Evolutionary conservation across 768 basidiomycete species (phyloP).

Genomic region (Lentinula guzmanii): DNA sequence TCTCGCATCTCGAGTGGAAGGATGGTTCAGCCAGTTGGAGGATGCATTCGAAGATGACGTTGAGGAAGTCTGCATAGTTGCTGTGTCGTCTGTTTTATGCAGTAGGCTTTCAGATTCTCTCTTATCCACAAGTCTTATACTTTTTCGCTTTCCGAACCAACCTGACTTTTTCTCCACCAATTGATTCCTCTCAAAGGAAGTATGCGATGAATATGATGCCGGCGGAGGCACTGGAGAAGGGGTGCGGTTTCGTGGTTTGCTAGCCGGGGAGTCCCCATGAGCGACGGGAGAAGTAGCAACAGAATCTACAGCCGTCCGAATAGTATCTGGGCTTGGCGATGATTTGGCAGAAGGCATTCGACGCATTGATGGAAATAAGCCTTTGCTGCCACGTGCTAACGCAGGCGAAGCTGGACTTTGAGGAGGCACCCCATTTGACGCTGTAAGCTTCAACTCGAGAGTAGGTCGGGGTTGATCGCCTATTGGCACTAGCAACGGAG

Average conservation of each 20-base stretch:
- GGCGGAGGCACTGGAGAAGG: constrained; percentile 18
- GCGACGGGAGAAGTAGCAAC: constrained; percentile 12
- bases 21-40: constrained; percentile 1
- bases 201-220: constrained; percentile 12
- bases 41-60: background rate
- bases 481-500: constrained; percentile 9
- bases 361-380: background rate
- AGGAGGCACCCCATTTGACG: constrained; percentile 1
- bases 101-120: constrained; percentile 8
- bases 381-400: background rate
- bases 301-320: background rate
- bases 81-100: background rate
- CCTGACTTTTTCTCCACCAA: constrained; percentile 33
- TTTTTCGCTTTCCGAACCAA: constrained; percentile 53
- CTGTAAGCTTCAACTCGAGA: constrained; percentile 4
- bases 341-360: constrained; percentile 2
- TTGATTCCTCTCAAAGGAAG: constrained; percentile 25
- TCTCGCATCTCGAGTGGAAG: constrained; percentile 1
- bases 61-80: background rate
- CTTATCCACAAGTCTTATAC: constrained; percentile 32
- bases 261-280: constrained; percentile 8
- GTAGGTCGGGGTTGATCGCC: constrained; percentile 9
- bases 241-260: constrained; percentile 10
- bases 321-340: background rate
- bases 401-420: constrained; percentile 2